Evolutionary conservation across 2,329 filamentous ascomycete species (phyloP), one percentile per base, ranked within the genome.

Genomic region (Aspergillus awamori): DNA sequence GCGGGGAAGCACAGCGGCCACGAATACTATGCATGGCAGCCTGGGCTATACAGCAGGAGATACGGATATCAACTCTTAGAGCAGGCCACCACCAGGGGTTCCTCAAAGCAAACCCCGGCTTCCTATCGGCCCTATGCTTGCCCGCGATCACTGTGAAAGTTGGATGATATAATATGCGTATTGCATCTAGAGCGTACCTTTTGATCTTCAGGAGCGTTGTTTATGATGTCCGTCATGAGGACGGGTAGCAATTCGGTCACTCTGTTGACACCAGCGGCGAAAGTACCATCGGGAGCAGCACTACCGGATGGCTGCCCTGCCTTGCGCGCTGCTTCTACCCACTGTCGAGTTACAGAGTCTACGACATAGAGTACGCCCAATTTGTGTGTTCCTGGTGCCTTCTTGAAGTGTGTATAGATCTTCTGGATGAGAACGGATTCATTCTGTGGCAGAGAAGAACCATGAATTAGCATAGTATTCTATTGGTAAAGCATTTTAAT

Each of bases 341-440:
- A 99, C 83, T 96, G 94, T 81, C 95, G 92, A 79, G 93, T 94
- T 86, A 99, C 93, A 84, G 94, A 97, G 86, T 99, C 95, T 93
- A 99, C 92, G 82, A 98, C 93, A 89, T 99, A 99, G 82, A 99
- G 89, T 75, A 97, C 93, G 81, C 95, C 95, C 79, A 99, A 86
- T 82, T 99, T 99, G 86, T 99, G 94, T 77, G 93, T 96, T 76
- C 88, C 88, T 63, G 92, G 92, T 69, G 93, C 89, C 80, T 95
- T 96, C 80, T 96, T 97, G 85, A 98, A 96, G 75, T 97, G 93
- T 68, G 93, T 96, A 81, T 91, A 97, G 74, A 99, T 90, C 78
- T 96, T 97, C 78, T 97, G 93, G 71, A 98, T 92, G 74, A 99
- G 88, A 71, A 93, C 88, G 58, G 92, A 95, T 82, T 98, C 94